Evolutionary conservation across 2,329 filamentous ascomycete genomes (phyloP).

Genomic region (Boeremia exigua): DNA sequence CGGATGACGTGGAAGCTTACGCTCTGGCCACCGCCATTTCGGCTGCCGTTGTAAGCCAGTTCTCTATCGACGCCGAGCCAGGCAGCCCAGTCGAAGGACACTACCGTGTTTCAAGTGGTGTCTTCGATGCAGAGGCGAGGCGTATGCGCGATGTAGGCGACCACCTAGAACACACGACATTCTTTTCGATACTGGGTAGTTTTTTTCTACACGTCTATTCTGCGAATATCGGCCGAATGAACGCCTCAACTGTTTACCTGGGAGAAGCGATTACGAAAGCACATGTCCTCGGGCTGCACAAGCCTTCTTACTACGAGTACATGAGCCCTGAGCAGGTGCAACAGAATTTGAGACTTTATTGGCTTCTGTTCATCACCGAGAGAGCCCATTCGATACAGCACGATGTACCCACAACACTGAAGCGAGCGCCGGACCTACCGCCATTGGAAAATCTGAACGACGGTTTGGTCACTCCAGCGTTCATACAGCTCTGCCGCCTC

Average conservation of each 20-base stretch:
- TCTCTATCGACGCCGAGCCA: slow-evolving; percentile 40
- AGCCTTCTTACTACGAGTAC: slow-evolving; percentile 30
- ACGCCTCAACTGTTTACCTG: slow-evolving; percentile 39
- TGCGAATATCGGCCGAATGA: slow-evolving; percentile 45
- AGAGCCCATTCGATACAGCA: slow-evolving; percentile 46
- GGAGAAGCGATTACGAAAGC: slow-evolving; percentile 45
- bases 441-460: slow-evolving; percentile 38
- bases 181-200: slow-evolving; percentile 37
- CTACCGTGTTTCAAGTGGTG: slow-evolving; percentile 38
- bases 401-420: slow-evolving; percentile 42
- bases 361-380: slow-evolving; percentile 47
- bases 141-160: slow-evolving; percentile 37
- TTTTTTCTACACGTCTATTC: slow-evolving; percentile 47
- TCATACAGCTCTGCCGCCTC: slow-evolving; percentile 43
- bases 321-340: slow-evolving; percentile 37
- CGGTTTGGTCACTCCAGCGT: slow-evolving; percentile 41
- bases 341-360: slow-evolving; percentile 42
- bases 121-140: slow-evolving; percentile 41
- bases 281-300: slow-evolving; percentile 43
- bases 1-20: slow-evolving; percentile 42
- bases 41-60: slow-evolving; percentile 45
- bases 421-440: slow-evolving; percentile 38
- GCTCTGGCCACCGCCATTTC: slow-evolving; percentile 41
- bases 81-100: slow-evolving; percentile 42
- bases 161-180: slow-evolving; percentile 39